Base-by-base conservation (phyloP, 768 basidiomycete species). In the Lentinula lateritia region DNA sequence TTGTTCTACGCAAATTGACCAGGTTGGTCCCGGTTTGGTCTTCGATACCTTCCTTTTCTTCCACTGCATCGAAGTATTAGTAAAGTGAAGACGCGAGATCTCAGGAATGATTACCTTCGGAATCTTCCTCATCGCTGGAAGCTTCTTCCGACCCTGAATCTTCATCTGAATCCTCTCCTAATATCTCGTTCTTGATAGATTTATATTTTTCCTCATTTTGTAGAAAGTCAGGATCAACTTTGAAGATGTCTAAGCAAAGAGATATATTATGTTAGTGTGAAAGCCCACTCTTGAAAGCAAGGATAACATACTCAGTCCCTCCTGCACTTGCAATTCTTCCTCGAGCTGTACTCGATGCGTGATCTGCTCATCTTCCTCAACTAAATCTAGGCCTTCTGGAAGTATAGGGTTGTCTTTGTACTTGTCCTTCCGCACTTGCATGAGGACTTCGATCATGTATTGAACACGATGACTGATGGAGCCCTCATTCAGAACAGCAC, bases 391-490 rank as follows among this genome's bases (percentile, higher is more conserved):
- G 0, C 96, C 97, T 69, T 98, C 97, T 2, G 93, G 88, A 43
- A 98, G 72, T 65, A 94, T 86, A 16, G 95, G 95, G 72, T 99
- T 98, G 70, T 98, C 97, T 81, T 98, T 98, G 81, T 93, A 98
- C 75, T 94, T 95, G 80, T 99, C 97, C 78, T 97, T 98, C 66
- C 97, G 83, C 7, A 97, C 93, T 75, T 98, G 97, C 93, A 99
- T 98, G 52, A 98, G 81, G 3, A 98, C 97, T 76, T 98, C 97
- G 66, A 99, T 93, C 97, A 98, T 98, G 75, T 98, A 99, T 71
- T 98, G 97, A 34, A 96, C 93, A 66, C 97, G 87, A 67, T 98
- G 95, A 69, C 92, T 95, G 73, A 99, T 96, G 48, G 83, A 78
- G 28, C 94, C 94, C 73, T 98, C 97, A 73, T 98, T 97, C 38